Evolutionary conservation across 2,329 filamentous ascomycete species (phyloP), one percentile per base, ranked within the genome.

Genomic region (Pyricularia grisea): DNA sequence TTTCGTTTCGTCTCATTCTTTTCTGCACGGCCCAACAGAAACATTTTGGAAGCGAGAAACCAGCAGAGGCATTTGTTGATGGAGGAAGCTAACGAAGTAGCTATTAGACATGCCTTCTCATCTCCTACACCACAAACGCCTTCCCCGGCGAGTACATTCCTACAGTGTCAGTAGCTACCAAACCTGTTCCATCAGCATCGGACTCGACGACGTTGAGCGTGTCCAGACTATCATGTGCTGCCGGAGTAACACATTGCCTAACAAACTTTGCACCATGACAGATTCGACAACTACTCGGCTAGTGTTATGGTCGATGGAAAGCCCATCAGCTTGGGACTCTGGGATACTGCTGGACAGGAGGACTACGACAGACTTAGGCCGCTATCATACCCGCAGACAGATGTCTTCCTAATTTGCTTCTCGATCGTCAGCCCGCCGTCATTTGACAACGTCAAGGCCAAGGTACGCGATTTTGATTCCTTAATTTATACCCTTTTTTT

Each of bases 101-200:
- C 23, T 74, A 67, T 60, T 71, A 97, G 94, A 99, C 95, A 86
- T 99, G 95, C 85, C 90, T 99, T 71, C 90, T 99, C 76, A 99
- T 99, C 79, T 98, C 94, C 68, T 99, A 99, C 84, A 98, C 95
- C 72, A 99, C 95, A 72, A 99, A 98, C 84, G 95, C 95, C 73
- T 99, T 99, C 80, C 95, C 95, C n/a, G 95, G 95, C 81, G 95
- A 99, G 86, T 99, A 99, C 82, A 98, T 99, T 75, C 95, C 95
- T 74, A 99, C 95, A 76, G 95, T 99, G 92, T 95, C 83, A 81
- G 90, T 85, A 64, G 42, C 66, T 65, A 31, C 25, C 30, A 30
- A 3, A 33, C 42, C 12, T 28, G 27, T 42, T 33, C 64, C 28
- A 64, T 66, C 30, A 27, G 42, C 55, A 36, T 30, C 11, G 4